Conservation (phyloP, 371 early-diverging fungal species). For the Ordospora pajunii region DNA sequence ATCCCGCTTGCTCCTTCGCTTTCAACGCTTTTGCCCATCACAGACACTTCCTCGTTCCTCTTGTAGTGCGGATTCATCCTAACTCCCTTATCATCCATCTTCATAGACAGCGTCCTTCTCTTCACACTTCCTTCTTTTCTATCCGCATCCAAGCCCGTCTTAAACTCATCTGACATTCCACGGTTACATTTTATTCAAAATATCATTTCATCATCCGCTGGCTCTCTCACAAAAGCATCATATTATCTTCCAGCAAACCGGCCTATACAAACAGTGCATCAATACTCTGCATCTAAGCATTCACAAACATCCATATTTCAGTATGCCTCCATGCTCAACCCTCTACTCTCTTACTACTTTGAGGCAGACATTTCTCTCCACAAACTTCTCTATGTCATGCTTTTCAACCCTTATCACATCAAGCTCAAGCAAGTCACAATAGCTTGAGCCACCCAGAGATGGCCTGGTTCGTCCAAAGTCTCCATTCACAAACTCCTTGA, state of each 20-base stretch:
- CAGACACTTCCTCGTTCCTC: not conserved
- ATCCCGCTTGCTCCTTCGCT: not conserved
- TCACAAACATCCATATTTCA: no score
- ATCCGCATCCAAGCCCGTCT: no score
- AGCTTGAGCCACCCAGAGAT: conserved; percentile 64
- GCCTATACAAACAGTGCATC: not conserved
- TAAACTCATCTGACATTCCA: no score
- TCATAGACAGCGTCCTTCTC: not conserved
- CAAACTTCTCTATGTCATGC: not conserved
- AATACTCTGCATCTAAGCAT: no score
- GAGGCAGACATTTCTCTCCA: not conserved
- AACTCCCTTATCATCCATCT: not conserved
- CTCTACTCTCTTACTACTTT: not conserved
- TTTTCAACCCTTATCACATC: conserved; percentile 71
- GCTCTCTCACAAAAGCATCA: not conserved
- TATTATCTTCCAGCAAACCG: not conserved
- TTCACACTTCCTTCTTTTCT: not conserved
- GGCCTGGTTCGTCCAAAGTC: conserved; percentile 82
- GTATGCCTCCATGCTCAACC: no score
- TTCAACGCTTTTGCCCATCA: not conserved
- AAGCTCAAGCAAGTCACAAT: conserved; percentile 71
- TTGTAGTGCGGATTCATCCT: not conserved
- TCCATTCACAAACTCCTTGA: conserved; percentile 93
- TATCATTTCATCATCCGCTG: not conserved
- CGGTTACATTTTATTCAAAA: no score